phyloP scores from a whole-genome alignment of 495 filamentous ascomycete genomes.

The Xylaria sp. region DNA sequence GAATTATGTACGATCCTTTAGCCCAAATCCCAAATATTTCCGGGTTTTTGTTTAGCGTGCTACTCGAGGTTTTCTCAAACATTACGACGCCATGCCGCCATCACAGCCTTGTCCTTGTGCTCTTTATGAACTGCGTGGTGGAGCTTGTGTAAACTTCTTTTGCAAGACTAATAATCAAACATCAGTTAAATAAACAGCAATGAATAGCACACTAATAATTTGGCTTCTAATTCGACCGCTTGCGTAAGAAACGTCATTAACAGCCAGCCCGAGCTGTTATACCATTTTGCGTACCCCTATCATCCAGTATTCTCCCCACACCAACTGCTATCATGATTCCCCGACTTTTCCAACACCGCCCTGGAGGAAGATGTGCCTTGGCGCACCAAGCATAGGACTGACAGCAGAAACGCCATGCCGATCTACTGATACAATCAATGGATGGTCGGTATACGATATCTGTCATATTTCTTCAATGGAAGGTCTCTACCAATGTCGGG shows the following conservation, averaged over 20 bases:
- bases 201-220: slow-evolving; percentile 20
- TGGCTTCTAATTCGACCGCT: neutral
- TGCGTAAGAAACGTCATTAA: neutral
- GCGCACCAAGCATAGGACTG: slow-evolving; percentile 2
- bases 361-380: neutral
- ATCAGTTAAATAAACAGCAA: neutral
- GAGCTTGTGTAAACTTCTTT: neutral
- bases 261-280: slow-evolving; percentile 19
- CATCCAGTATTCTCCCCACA: neutral
- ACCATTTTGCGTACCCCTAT: slow-evolving; percentile 8
- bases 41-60: no score
- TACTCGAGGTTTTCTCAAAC: no score
- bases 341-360: neutral
- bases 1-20: no score
- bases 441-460: neutral
- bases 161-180: neutral
- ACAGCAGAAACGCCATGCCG: slow-evolving; percentile 10
- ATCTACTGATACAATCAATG: slow-evolving; percentile 8
- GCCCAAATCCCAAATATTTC: no score
- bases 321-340: slow-evolving; percentile 1
- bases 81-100: no score
- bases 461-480: neutral
- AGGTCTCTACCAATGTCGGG: no score
- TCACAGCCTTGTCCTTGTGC: no score
- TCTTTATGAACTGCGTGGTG: neutral